Conservation (phyloP, 2,329 filamentous ascomycete species). For the Xylariaceae sp. region DNA sequence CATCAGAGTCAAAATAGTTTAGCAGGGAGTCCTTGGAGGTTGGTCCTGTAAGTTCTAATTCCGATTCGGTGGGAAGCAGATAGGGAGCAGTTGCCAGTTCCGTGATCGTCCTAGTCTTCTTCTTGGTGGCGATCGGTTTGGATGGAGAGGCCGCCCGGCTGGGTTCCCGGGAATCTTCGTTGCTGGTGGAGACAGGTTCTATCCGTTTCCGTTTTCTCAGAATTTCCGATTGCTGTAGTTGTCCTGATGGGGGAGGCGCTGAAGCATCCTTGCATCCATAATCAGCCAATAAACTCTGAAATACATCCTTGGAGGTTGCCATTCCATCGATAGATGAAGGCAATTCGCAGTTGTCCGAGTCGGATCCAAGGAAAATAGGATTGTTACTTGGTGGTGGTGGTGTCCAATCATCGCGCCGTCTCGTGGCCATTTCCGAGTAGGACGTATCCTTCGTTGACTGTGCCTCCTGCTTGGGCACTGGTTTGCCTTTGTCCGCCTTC, state of each 20-base stretch:
- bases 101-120: constrained; percentile 77
- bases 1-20: constrained; percentile 47
- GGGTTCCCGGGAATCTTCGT: constrained; percentile 22
- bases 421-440: constrained; percentile 51
- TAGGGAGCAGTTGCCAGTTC: constrained; percentile 76
- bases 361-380: constrained; percentile 34
- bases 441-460: constrained; percentile 1
- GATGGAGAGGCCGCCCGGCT: constrained; percentile 36
- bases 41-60: constrained; percentile 32
- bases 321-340: constrained; percentile 31
- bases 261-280: constrained; percentile 42
- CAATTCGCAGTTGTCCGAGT: constrained; percentile 38
- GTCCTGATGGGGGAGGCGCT: constrained; percentile 4
- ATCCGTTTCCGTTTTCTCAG: constrained; percentile 61
- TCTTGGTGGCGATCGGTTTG: constrained; percentile 61
- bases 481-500: constrained; percentile 1
- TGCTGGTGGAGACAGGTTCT: constrained; percentile 48
- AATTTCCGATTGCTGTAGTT: constrained; percentile 31
- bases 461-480: neutral
- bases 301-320: constrained; percentile 37
- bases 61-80: constrained; percentile 41
- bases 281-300: constrained; percentile 47
- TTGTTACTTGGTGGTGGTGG: constrained; percentile 57
- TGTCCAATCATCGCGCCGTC: constrained; percentile 68
- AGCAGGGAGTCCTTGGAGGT: constrained; percentile 44